Evolutionary conservation across 495 filamentous ascomycete genomes (phyloP), one percentile per base, ranked within the genome.

Genomic region (Aspergillus sclerotioniger): DNA sequence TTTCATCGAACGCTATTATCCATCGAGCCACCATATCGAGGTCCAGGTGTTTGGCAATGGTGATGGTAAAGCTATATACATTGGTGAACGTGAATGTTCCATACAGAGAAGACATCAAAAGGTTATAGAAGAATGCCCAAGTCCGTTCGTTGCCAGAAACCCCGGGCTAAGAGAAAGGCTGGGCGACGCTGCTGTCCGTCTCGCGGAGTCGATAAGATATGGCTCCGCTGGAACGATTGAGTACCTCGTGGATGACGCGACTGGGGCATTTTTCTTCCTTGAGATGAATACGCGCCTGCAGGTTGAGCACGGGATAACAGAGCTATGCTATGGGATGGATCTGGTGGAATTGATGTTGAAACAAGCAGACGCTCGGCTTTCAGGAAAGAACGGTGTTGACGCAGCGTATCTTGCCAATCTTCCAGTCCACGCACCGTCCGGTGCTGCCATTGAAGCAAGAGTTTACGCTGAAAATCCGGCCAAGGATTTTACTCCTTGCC

Each of bases 231-330:
- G 86, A 0, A 89, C 86, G 0, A 74, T 89, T 13, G 85, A 88
- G 62, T 89, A 79, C 62, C 75, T 89, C 3, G 82, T 87, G 10
- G 83, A 89, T 61, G 84, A 84, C 53, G 68, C 73, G 33, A 78
- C 77, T 0, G 76, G 74, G 0, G 73, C 79, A 9, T 85, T 85
- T 69, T 89, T 82, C 67, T 89, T 89, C 58, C 72, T 88, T 5
- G 86, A 89, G 62, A 84, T 89, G 82, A 88, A 88, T 62, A 86
- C 85, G 0, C 72, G 85, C 33, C 69, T 87, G 8, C 86, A 89
- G 57, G 85, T 89, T 28, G 86, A 89, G 67, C 86, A 88, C 66
- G 80, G 79, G 13, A 82, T 87, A 51, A 87, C 86, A 6, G 84
- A 89, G 62, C 60, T 82, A 6, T 82, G 81, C 54, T 83, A 82